phyloP scores from a whole-genome alignment of 164 flowering plant genomes.

The Macadamia integrifolia region DNA sequence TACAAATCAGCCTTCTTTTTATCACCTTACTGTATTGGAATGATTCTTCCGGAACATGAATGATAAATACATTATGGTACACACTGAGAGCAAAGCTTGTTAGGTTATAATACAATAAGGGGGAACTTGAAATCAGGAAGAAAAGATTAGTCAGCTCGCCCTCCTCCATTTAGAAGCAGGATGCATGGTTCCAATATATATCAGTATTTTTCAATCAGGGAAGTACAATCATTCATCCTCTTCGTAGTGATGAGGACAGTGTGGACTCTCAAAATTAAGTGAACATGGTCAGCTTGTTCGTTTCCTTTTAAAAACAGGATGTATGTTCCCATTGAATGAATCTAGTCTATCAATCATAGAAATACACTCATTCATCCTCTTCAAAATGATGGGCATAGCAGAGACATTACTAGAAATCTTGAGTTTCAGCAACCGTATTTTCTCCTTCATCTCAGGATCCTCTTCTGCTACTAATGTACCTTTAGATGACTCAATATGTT shows the following conservation, averaged over 20 bases:
- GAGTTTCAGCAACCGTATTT: constrained; percentile 36
- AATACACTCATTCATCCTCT: constrained; percentile 62
- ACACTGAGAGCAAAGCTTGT: background rate
- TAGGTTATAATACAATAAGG: background rate
- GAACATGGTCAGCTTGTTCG: constrained; percentile 24
- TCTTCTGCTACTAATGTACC: constrained; percentile 14
- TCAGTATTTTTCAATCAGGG: background rate
- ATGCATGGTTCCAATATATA: background rate
- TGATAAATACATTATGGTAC: constrained; percentile 5
- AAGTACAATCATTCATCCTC: background rate
- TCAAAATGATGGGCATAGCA: constrained; percentile 41
- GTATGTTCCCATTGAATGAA: constrained; percentile 28
- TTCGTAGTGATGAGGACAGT: background rate
- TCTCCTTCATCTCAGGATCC: constrained; percentile 31
- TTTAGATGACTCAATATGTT: constrained; percentile 7
- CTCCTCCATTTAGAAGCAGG: background rate
- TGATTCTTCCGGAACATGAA: background rate
- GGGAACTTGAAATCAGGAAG: background rate
- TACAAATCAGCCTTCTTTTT: background rate
- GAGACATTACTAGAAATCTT: constrained; percentile 51
- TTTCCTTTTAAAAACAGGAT: constrained; percentile 66
- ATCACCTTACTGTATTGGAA: background rate
- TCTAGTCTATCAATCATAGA: constrained; percentile 50
- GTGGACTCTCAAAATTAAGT: background rate
- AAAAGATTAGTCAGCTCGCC: background rate